Evolutionary conservation across 1,284 basidiomycete genomes (phyloP), one percentile per base, ranked within the genome.

Genomic region (Cronartium quercuum): DNA sequence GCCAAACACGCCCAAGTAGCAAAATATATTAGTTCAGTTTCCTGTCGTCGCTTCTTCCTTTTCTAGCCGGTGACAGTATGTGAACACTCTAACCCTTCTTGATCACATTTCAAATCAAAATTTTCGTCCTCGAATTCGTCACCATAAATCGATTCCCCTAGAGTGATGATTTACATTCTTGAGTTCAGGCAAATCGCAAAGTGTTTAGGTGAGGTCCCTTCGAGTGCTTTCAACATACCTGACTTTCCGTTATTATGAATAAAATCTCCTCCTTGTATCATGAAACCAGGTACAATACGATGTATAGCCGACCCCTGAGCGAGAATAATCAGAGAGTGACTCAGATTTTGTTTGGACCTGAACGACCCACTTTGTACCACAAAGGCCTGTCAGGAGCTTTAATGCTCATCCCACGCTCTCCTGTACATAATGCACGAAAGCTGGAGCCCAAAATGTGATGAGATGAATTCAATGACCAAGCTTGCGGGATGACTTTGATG

Each of bases 191-290:
- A 51, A 68, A 21, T 7, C 13, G 3, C 37, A 42, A 42, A 29
- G 34, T 40, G 12, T 47, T 42, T 10, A 34, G n/a, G 29, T 29
- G 29, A 29, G 29, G 29, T 29, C 29, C 29, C 29, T 29, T 2
- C 29, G 29, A 29, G 29, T 29, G 18, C 38, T 15, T 13, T 57
- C 34, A 21, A 65, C 62, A 10, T 37, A 71, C 69, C 69, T 12
- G 61, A 63, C 64, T 71, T 71, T 10, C 69, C 69, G 29, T 71
- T 57, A 2, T 65, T 38, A 18, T 63, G 62, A n/a, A 71, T 65
- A n/a, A 71, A 38, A 57, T 71, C 69, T 15, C 69, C 69, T 37
- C 69, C 69, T 65, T 71, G 69, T 7, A 71, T 71, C 69, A 71
- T 71, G 24, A 71, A 71, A 35, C 44, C 51, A 21, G 69, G 62